Conservation (phyloP, 306 rosid species). For the Lablab purpureus region DNA sequence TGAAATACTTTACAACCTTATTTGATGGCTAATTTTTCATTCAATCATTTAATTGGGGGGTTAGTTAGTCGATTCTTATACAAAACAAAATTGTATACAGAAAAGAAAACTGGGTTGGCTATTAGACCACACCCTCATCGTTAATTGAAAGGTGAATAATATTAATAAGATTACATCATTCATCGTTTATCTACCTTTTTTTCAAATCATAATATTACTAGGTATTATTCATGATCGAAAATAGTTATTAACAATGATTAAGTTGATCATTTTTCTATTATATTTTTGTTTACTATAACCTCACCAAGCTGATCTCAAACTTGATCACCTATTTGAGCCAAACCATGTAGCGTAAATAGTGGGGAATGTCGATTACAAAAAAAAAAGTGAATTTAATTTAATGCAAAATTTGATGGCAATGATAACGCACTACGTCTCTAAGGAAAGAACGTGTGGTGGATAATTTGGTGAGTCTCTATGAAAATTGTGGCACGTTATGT, state of each 20-base stretch:
- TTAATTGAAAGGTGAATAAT: slow-evolving; percentile 24
- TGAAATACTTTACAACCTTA: slow-evolving; percentile 70
- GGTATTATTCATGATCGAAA: too few species aligned
- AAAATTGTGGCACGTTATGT: not conserved
- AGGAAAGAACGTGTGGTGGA: not conserved
- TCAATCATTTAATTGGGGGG: slow-evolving; percentile 40
- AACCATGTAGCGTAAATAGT: not conserved
- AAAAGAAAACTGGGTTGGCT: not conserved
- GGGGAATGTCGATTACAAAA: not conserved
- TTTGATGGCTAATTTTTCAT: slow-evolving; percentile 38
- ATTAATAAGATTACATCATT: not conserved
- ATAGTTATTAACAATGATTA: too few species aligned
- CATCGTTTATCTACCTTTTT: not conserved
- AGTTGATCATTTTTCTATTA: too few species aligned
- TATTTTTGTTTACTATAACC: not conserved
- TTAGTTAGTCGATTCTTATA: slow-evolving; percentile 23
- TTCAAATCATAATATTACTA: too few species aligned
- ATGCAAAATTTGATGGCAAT: slow-evolving; percentile 2
- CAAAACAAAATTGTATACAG: not conserved
- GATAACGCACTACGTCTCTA: not conserved
- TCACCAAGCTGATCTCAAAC: not conserved
- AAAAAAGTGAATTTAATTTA: not conserved
- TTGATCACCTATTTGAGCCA: not conserved
- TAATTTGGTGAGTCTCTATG: not conserved
- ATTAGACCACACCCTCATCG: slow-evolving; percentile 1